Percentiles rank a stretch among this genome's conserved stretches.
Evolutionary conservation across 1,284 basidiomycete species (phyloP).

Genomic region (Fomitiporia mediterranea): DNA sequence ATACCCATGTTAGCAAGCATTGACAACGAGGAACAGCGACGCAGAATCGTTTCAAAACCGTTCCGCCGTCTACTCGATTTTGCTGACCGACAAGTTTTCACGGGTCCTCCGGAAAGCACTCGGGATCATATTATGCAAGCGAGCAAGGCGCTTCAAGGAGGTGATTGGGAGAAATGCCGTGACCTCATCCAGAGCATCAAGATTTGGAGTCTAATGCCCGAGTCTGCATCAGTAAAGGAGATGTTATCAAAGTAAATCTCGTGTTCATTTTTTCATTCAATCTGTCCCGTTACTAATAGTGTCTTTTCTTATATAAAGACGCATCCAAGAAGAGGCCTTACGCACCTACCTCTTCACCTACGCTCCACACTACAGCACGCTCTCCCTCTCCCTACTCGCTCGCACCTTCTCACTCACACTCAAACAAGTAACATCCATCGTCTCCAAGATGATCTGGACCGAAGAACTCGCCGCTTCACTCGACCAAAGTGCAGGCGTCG

Average conservation of each 20-base stretch:
- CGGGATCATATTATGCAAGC: conserved; percentile 99
- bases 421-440: conserved; percentile 82
- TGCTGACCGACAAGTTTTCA: conserved; percentile 96
- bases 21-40: conserved; percentile 89
- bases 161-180: conserved; percentile 95
- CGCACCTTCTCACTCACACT: conserved; percentile 83
- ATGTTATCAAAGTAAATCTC: conserved; percentile 83
- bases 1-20: conserved; percentile 94
- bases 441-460: conserved; percentile 99
- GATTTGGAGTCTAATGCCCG: conserved; percentile 96
- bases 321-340: conserved; percentile 97
- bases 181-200: conserved; percentile 95
- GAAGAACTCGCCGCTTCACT: conserved; percentile 93
- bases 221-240: conserved; percentile 82
- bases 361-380: conserved; percentile 88
- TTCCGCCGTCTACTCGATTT: conserved; percentile 96
- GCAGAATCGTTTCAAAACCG: conserved; percentile 89
- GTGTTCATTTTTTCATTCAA: neutral
- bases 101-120: conserved; percentile 97
- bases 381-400: conserved; percentile 85
- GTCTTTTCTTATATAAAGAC: conserved; percentile 46
- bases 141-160: conserved; percentile 91
- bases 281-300: conserved; percentile 14
- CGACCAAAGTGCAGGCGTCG: conserved; percentile 82
- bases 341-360: conserved; percentile 99